These are phyloP conservation scores for Fusarium anguioides DNA, from an alignment of 2,329 filamentous ascomycete genomes.

Conservation along the genomic window DNA sequence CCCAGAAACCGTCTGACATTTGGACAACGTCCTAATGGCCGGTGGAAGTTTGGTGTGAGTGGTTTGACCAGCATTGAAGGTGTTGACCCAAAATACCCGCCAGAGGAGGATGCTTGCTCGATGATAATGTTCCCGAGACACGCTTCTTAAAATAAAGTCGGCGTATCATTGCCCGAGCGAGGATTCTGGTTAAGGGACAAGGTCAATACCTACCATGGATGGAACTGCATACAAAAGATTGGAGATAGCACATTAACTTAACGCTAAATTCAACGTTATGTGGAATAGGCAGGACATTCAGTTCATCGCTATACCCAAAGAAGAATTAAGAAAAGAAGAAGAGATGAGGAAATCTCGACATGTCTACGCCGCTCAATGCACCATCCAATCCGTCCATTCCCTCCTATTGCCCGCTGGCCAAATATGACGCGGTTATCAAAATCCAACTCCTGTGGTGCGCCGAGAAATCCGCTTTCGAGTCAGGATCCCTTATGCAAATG, in stretches of 20 bases:
- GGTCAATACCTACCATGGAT: background rate
- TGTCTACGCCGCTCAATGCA: conserved; percentile 42
- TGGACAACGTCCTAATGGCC: background rate
- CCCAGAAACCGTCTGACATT: conserved; percentile 9
- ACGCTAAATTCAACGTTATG: conserved; percentile 8
- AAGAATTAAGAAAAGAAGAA: conserved; percentile 16
- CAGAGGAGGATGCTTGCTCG: conserved; percentile 10
- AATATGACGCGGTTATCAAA: conserved; percentile 28
- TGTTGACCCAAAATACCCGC: conserved; percentile 3
- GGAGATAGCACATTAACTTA: conserved; percentile 31
- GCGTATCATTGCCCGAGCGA: background rate
- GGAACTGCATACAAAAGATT: background rate
- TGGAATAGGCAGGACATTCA: conserved; percentile 29
- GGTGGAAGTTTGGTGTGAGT: background rate
- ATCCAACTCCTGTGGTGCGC: conserved; percentile 37
- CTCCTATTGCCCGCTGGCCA: conserved; percentile 30
- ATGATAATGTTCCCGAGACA: conserved; percentile 8
- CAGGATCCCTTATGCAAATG: conserved; percentile 40
- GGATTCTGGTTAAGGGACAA: background rate
- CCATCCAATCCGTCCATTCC: conserved; percentile 19
- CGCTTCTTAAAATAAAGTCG: background rate
- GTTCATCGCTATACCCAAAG: conserved; percentile 24
- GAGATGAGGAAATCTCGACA: conserved; percentile 7
- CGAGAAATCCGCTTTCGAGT: conserved; percentile 37
- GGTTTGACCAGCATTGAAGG: background rate